Base-by-base conservation (phyloP, 305 asterid species). In the Rubia peregrina region DNA sequence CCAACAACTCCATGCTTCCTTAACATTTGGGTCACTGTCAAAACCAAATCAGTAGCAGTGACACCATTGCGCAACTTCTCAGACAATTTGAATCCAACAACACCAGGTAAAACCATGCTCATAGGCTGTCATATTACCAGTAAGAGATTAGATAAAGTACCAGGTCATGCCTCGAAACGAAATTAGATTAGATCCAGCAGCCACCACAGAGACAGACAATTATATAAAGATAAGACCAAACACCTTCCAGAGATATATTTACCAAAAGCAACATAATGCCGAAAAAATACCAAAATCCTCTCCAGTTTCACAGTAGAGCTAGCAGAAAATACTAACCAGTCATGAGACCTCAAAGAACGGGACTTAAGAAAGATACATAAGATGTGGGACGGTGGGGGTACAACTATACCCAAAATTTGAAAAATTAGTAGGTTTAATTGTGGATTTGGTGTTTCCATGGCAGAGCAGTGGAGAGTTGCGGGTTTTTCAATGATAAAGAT, bases 81-180 rank as follows among this genome's bases (percentile, higher is more conserved):
- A 56, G 87, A 84, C 68, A 89, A 77, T 75, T 77, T 87, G 69
- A 89, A 89, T 57, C 96, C 91, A 65, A 85, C 96, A 61, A 89
- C 96, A 44, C 90, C 96, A 40, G 96, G 96, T 76, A 89, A 76
- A 78, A 89, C 93, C 96, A 89, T 87, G 89, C 96, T 89, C 93
- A 87, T 85, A 14, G 91, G 88, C 96, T 89, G 85, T 56, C 71
- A 69, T 51, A 72, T 57, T 33, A 61, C 67, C 68, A 61, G 40
- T 38, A 68, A 60, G 48, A 14, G 68, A 76, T 76, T 9, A 56
- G 16, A 30, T 4, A 24, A 51, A 43, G 26, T 48, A 42, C 57
- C 4, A 67, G 49, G 33, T 17, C n/a, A 2, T 14, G 10, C 26
- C 62, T 26, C 0, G 7, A 2, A 6, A 51, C 49, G 61, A 61